Evolutionary conservation across 306 rosid genomes (phyloP).

Genomic region (Datisca glomerata): DNA sequence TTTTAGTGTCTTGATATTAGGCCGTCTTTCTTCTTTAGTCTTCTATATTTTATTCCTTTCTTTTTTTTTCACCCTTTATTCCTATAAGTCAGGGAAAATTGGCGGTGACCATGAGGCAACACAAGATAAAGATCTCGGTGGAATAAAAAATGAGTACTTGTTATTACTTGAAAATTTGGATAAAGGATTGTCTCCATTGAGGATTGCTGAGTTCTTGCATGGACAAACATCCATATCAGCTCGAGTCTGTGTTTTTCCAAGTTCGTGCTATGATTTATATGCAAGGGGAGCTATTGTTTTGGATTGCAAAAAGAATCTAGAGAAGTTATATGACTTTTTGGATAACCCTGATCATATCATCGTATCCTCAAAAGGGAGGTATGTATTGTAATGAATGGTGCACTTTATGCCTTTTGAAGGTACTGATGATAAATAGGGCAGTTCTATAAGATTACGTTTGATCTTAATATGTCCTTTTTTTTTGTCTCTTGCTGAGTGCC

Average conservation of each 20-base stretch:
- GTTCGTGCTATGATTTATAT: conserved; percentile 22
- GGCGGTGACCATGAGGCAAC: conserved; percentile 5
- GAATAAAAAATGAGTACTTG: conserved; percentile 22
- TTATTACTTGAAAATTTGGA: conserved; percentile 61
- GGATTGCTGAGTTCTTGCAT: conserved; percentile 37
- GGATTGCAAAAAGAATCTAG: conserved; percentile 26
- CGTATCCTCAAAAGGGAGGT: conserved; percentile 65
- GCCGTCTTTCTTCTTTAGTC: too few species aligned
- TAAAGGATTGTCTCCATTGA: conserved; percentile 27
- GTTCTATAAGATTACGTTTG: too few species aligned
- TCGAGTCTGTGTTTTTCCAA: conserved; percentile 38
- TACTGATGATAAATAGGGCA: too few species aligned
- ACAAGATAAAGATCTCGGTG: conserved; percentile 37
- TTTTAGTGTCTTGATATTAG: too few species aligned
- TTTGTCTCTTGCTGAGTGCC: too few species aligned
- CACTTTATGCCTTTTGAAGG: neutral
- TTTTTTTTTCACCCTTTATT: neutral
- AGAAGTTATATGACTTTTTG: conserved; percentile 35
- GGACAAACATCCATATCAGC: conserved; percentile 30
- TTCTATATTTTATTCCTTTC: too few species aligned
- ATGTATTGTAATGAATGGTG: conserved; percentile 4
- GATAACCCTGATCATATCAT: conserved; percentile 37
- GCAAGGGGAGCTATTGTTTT: conserved; percentile 40
- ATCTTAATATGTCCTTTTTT: too few species aligned
- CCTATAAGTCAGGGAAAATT: conserved; percentile 11